Base-by-base conservation (phyloP, 2,329 filamentous ascomycete genomes). In the Domatiomyces globalis region DNA sequence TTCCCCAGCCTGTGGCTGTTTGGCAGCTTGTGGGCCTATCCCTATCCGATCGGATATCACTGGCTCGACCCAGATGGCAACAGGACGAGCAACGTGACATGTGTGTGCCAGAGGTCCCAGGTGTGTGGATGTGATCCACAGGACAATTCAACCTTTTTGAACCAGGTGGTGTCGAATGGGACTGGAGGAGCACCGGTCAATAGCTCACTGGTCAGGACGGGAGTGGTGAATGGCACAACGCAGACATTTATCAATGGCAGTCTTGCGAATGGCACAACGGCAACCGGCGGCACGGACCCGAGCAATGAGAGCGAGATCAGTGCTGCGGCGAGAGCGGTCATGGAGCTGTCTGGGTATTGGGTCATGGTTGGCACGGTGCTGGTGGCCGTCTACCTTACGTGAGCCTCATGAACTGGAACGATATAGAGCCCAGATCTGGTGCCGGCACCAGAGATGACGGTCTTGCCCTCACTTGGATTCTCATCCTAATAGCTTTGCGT, bases 61-160 rank as follows among this genome's bases (percentile, higher is more conserved):
- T 65, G 68, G 65, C 9, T 39, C 8, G 74, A 72, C 56, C 51
- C 60, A 10, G 60, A 61, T 4, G 43, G 54, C 29, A 66, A 73
- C 53, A 63, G 71, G 43, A 66, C 68, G 5, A 67, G 63, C 33
- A 67, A 71, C 44, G 73, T 81, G 5, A 65, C 71, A 2, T 83
- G 79, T 60, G 61, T 79, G 39, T 83, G 79, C 61, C 67, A 75
- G 54, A 60, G 73, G 51, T 74, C 75, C 58, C 65, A 63, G 17
- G 69, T 71, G 33, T 83, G 79, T 59, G 76, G 78, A 4, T 83
- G 79, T 60, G 79, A 81, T 51, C 65, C 72, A 43, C 71, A 69
- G 55, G 65, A 65, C 43, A 71, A 73, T 53, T 58, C 60, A 45
- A 71, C 67, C 1, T 72, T 69, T 54, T 63, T 72, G 51, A 60